Evolutionary conservation across 768 basidiomycete genomes (phyloP).

Genomic region (Lepiota venenata): DNA sequence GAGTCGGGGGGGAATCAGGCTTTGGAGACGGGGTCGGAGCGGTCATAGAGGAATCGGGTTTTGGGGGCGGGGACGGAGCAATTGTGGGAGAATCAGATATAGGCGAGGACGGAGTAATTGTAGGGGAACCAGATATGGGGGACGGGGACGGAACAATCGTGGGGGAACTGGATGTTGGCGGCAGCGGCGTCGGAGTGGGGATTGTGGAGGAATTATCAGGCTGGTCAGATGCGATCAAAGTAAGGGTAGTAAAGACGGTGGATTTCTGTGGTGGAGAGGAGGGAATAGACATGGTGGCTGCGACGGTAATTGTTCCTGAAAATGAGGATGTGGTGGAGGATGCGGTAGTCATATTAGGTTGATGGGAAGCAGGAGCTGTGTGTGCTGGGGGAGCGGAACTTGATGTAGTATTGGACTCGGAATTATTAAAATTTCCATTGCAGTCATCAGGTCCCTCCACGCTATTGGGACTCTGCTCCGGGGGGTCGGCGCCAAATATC

Average conservation of each 20-base stretch:
- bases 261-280: too few relatives aligned
- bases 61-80: too few relatives aligned
- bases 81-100: too few relatives aligned
- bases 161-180: background rate
- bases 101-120: too few relatives aligned
- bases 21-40: background rate
- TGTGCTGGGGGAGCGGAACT: background rate
- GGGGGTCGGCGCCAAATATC: constrained; percentile 22
- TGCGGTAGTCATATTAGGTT: too few relatives aligned
- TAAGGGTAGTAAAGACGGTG: background rate
- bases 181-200: background rate
- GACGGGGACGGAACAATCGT: background rate
- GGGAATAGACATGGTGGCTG: too few relatives aligned
- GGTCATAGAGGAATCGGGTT: background rate
- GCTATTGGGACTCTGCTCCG: background rate
- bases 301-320: too few relatives aligned
- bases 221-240: background rate
- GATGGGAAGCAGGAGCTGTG: background rate
- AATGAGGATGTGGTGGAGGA: too few relatives aligned
- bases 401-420: background rate
- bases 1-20: background rate
- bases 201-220: background rate
- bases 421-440: background rate
- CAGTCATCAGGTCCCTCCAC: background rate
- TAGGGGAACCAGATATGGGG: too few relatives aligned